Evolutionary conservation across 2,329 filamentous ascomycete species (phyloP).

Genomic region (Escovopsis sp.): DNA sequence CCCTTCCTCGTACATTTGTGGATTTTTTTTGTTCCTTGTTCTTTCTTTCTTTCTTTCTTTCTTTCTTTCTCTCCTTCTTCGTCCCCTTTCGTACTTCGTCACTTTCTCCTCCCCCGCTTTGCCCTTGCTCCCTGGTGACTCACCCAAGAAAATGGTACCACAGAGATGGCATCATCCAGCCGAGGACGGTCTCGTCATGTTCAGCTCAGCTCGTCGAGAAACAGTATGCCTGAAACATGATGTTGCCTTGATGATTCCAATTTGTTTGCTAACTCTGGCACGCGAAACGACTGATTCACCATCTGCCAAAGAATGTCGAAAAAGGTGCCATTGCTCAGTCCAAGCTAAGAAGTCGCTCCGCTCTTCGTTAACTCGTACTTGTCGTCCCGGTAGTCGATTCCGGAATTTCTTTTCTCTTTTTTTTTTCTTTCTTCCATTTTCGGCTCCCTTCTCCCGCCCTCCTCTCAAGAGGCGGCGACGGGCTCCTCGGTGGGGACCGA

Average conservation of each 20-base stretch:
- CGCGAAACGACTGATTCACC: slow-evolving; percentile 10
- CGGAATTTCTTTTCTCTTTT: too few relatives aligned
- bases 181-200: neutral
- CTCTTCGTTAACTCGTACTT: slow-evolving; percentile 13
- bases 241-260: slow-evolving; percentile 12
- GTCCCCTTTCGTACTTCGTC: neutral
- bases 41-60: too few relatives aligned
- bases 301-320: slow-evolving; percentile 15
- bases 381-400: slow-evolving; percentile 7
- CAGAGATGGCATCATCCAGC: neutral
- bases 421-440: too few relatives aligned
- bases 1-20: neutral
- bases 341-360: slow-evolving; percentile 13
- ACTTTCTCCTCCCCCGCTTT: neutral
- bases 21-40: too few relatives aligned
- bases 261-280: slow-evolving; percentile 12
- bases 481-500: slow-evolving; percentile 16
- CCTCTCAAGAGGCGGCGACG: slow-evolving; percentile 16
- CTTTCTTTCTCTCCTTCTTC: neutral
- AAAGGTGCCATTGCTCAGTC: slow-evolving; percentile 13
- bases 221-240: slow-evolving; percentile 8
- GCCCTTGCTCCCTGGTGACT: neutral
- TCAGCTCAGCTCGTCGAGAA: neutral
- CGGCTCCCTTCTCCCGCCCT: too few relatives aligned
- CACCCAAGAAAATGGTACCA: neutral